Conservation (phyloP, 495 filamentous ascomycete species). For the Xylaria bambusicola region DNA sequence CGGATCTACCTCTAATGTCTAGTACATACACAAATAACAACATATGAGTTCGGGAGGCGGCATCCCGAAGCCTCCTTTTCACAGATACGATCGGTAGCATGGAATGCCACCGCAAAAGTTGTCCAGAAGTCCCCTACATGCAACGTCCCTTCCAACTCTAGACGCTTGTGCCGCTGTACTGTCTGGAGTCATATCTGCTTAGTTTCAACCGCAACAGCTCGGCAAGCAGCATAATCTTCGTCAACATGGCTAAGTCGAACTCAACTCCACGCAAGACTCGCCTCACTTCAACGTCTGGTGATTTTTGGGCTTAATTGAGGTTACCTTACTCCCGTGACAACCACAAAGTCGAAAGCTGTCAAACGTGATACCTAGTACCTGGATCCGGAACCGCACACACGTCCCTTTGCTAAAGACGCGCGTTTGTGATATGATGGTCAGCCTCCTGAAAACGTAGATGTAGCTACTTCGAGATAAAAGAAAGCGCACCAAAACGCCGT, state of each 20-base stretch:
- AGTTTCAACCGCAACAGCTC: not conserved
- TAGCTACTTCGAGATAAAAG: not conserved
- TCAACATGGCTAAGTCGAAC: not conserved
- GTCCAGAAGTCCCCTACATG: not conserved
- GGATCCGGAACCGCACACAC: not conserved
- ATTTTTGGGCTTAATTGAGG: not conserved
- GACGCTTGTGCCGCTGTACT: not conserved
- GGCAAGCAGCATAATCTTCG: conserved; percentile 2
- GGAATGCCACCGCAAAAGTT: not conserved
- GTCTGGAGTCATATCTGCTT: not conserved
- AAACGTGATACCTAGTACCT: not conserved
- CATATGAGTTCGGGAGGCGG: not conserved
- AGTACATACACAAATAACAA: not conserved
- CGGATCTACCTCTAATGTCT: not conserved
- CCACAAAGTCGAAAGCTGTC: not conserved
- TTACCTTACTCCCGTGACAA: no score
- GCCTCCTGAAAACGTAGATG: not conserved
- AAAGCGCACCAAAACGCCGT: not conserved
- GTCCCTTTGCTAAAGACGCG: not conserved
- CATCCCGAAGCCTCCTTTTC: conserved; percentile 5
- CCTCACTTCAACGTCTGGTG: conserved; percentile 1
- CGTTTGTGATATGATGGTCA: not conserved
- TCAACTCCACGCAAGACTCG: not conserved
- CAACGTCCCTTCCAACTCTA: not conserved
- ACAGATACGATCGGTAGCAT: not conserved